Evolutionary conservation across 345 rosid genomes (phyloP), one percentile per base, ranked within the genome.

Genomic region (Citrus reticulata): DNA sequence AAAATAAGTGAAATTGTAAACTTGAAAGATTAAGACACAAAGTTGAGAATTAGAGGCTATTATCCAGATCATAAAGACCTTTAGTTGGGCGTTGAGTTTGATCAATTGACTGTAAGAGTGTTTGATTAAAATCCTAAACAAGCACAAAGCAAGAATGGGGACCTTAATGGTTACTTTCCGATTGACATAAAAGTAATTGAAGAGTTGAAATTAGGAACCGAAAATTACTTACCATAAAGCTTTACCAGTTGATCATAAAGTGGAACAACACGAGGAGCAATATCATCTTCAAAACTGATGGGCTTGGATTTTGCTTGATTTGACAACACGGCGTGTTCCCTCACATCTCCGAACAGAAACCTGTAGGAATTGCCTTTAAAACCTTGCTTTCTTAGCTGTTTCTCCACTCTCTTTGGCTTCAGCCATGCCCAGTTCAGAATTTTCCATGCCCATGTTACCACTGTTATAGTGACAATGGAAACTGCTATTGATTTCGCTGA

Each of bases 341-440:
- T 69, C 58, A 69, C 29, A 32, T 69, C 73, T 69, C 73, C 58
- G 24, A 69, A 42, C 7, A 24, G 30, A 69, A 69, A 69, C 73
- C 51, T 46, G 51, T 46, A 46, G 51, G 51, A 46, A 46, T 46
- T 46, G 51, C 51, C 17, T 46, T 46, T 37, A 5, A 69, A 49
- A 14, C 73, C 73, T 46, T 42, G 73, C 58, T 69, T 19, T 69
- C 73, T 69, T 10, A 69, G 73, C 4, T 6, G 20, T 25, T 19
- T 69, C 55, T 69, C 58, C 29, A 69, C 20, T 34, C 8, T 69
- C 22, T 69, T 69, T 4, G 73, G 73, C 32, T 7, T 69, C 58
- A 69, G 58, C 58, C 73, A 69, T 7, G 24, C 32, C 73, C 58
- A 69, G 46, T 69, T 40, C 29, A 42, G 32, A 10, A 69, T 14